Base-by-base conservation (phyloP, 2,329 filamentous ascomycete species). In the Claviceps citrina region DNA sequence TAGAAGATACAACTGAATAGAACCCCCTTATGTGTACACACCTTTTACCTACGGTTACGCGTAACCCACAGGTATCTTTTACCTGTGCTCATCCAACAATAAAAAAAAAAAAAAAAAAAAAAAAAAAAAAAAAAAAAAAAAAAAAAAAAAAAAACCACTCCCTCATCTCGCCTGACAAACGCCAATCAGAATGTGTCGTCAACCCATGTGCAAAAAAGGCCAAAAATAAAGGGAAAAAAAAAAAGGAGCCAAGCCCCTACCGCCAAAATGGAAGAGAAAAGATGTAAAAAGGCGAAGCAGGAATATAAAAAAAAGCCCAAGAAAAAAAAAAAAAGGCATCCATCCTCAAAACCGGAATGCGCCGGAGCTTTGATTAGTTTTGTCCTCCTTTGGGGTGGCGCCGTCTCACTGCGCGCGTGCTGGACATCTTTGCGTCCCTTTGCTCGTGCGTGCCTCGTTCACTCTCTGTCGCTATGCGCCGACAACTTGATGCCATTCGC, bases 401-500 rank as follows among this genome's bases (percentile, higher is more conserved):
- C 12, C 7, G 22, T 12, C 30, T n/a, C 20, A 15, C 18, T 6
- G 7, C 24, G 20, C 28, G 6, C 22, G 25, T 22, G 30, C 20
- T 25, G 19, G 4, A 13, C 5, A 24, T 4, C 18, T 18, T 12
- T 32, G 26, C 16, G n/a, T 31, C 3, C 24, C 25, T 20, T 10
- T 39, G 13, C 18, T 20, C n/a, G n/a, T n/a, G n/a, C 25, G 2
- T 18, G 31, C 16, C 15, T 42, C 5, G 10, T n/a, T 57, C 50
- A 68, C 37, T 76, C 71, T 44, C 73, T 67, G 46, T 76, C 71
- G 52, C 71, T 75, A 50, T 67, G 66, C 39, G 57, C 55, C 6
- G 58, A 54, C 37, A 60, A 58, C 45, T 57, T 63, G 18, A 52
- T 54, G 15, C 61, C 61, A 35, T 64, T 65, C 20, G 52, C 40